Evolutionary conservation across 306 rosid genomes (phyloP), one percentile per base, ranked within the genome.

Genomic region (Cicer arietinum): DNA sequence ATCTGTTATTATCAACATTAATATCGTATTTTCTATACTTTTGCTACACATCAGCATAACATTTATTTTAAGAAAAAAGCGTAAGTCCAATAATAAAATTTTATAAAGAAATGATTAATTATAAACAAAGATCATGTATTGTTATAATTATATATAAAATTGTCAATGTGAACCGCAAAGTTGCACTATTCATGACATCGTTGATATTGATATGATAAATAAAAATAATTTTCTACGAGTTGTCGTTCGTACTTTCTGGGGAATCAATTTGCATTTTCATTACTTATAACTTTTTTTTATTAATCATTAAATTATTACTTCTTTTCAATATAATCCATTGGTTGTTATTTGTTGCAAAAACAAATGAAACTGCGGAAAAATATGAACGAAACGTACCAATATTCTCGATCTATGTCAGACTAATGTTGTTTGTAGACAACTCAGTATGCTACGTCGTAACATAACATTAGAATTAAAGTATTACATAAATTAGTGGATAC

Each of bases 361-460:
- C 18, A 81, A 75, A 75, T 43, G 44, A 59, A 18, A 8, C 20
- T 66, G 53, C 8, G 5, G 43, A 73, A 70, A 53, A 57, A 56
- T 53, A 51, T 50, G 79, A 82, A 76, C 79, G 70, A 81, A 81
- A 60, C 35, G 35, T 30, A 30, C 57, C 71, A 17, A 79, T 79
- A 83, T 83, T 80, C 52, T 59, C 50, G 43, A 73, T 64, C 50
- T 41, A 41, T 10, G 14, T 68, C 44, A 45, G 45, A 22, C 52
- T 67, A 40, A 40, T 13, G 56, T 77, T 77, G 16, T 51, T 51
- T 83, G 79, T 76, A 67, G 67, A 84, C 96, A 90, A 46, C 91
- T 85, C 83, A 90, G 70, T 81, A 13, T 83, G 84, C 76, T 82
- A 76, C 73, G 53, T 54, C 37, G 52, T 35, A 13, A 30, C 63